Evolutionary conservation across 192 early-diverging fungal genomes (phyloP), one percentile per base, ranked within the genome.

Genomic region (Coemansia sp.): DNA sequence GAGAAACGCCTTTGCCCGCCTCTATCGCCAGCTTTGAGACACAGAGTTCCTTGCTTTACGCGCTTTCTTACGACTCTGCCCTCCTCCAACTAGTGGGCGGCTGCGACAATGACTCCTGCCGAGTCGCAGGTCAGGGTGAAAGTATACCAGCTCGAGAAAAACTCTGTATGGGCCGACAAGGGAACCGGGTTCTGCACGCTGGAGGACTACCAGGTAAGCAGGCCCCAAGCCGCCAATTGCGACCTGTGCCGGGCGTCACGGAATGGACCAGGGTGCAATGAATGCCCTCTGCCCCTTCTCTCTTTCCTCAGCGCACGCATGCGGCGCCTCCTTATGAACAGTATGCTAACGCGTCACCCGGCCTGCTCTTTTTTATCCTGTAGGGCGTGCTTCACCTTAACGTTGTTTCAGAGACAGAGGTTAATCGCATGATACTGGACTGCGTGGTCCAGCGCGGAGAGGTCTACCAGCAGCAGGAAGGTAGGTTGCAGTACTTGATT

Each of bases 401-500:
- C 30, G 85, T 87, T 13, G 74, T 66, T 32, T 87, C 87, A 57
- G 81, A 85, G 34, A 67, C 75, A 26, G 72, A 79, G 17, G 58
- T 71, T 15, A 73, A 68, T 28, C 67, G 50, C 41, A 20, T 85
- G 9, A 55, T 95, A 22, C 65, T 97, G 54, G 86, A 86, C 42
- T 85, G 87, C 29, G 79, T 80, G 32, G 87, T 97, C 33, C 76
- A 81, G 46, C 78, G 76, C 20, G 82, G 87, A 29, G 79, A 85
- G 41, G 77, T 84, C 3, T 95, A 94, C 67, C 81, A 86, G 52
- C 78, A 83, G 30, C 93, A 95, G 51, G 90, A 97, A 79, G 87
- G 93, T 94, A 67, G 18, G 64, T 63, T 44, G 28, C 24, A 24
- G 22, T 8, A 11, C 30, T 32, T 32, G 30, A n/a, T n/a, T n/a